Conservation (phyloP, 164 flowering plant genomes). For the Euptelea pleiosperma region DNA sequence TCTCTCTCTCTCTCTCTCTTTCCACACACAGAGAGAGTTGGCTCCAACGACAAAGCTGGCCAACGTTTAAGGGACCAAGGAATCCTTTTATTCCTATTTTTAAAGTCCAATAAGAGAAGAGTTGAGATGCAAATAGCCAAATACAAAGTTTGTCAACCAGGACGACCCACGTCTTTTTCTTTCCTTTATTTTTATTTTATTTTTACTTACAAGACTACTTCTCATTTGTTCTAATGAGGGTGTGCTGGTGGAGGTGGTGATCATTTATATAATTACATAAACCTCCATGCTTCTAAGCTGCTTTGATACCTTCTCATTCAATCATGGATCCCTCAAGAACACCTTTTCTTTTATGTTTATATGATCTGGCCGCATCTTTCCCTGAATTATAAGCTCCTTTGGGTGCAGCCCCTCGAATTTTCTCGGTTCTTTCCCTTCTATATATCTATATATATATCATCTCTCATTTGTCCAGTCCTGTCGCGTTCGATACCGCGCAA, state of each 20-base stretch:
- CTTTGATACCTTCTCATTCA: conserved; percentile 23
- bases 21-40: no score
- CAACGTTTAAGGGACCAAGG: conserved; percentile 41
- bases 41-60: conserved; percentile 48
- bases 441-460: not conserved
- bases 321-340: conserved; percentile 38
- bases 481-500: not conserved
- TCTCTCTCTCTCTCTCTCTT: no score
- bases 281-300: conserved; percentile 6
- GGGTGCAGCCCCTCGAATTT: conserved; percentile 11
- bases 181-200: conserved; percentile 15
- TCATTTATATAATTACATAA: not conserved
- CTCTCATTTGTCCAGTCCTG: not conserved
- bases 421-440: not conserved
- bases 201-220: conserved; percentile 10
- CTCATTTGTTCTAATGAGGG: conserved; percentile 17
- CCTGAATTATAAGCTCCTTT: conserved; percentile 28
- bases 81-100: conserved; percentile 21
- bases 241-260: conserved; percentile 2
- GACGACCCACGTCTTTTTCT: conserved; percentile 37
- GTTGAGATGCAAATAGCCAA: conserved; percentile 15
- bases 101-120: conserved; percentile 21
- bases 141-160: conserved; percentile 29
- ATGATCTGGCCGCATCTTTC: conserved; percentile 63
- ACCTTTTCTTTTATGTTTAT: conserved; percentile 19